Conservation (phyloP, 1,284 basidiomycete species). For the Heliocybe sulcata region DNA sequence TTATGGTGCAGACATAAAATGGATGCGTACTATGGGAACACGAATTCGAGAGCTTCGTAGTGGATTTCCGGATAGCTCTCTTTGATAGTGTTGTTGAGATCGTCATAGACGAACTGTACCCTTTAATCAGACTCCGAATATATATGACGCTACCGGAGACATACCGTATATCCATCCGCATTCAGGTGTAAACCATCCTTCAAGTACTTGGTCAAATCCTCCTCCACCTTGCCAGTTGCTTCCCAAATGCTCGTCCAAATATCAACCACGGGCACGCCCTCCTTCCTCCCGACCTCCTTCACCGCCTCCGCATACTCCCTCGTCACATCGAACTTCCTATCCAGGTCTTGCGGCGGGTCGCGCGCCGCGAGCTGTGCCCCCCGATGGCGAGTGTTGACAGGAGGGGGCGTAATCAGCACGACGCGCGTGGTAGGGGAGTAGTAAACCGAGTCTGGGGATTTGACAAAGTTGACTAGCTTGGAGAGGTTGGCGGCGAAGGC, state of each 20-base stretch:
- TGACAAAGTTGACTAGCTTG: conserved; percentile 56
- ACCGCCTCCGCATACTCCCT: conserved; percentile 66
- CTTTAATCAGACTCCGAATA: not conserved
- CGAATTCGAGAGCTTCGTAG: conserved; percentile 38
- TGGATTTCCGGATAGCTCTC: conserved; percentile 64
- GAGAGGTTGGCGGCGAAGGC: conserved; percentile 63
- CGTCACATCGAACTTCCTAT: conserved; percentile 50
- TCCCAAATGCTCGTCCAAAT: conserved; percentile 64
- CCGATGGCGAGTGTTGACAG: conserved; percentile 61
- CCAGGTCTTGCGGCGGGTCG: not conserved
- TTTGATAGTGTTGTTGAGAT: conserved; percentile 49
- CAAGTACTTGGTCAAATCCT: conserved; percentile 40
- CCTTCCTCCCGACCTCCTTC: conserved; percentile 45
- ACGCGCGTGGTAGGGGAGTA: conserved; percentile 73
- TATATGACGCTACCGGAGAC: conserved; percentile 26
- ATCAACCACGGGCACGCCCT: conserved; percentile 58
- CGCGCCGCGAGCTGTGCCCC: conserved; percentile 22
- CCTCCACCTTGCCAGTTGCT: conserved; percentile 52
- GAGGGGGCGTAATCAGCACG: conserved; percentile 80
- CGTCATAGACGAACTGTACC: conserved; percentile 57
- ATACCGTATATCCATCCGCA: conserved; percentile 50
- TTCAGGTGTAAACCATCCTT: conserved; percentile 78
- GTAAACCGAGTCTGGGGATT: conserved; percentile 50
- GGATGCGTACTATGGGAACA: not conserved
- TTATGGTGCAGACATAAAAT: not conserved